Evolutionary conservation across 2,329 filamentous ascomycete species (phyloP).

Genomic region (Lachnellula cervina): DNA sequence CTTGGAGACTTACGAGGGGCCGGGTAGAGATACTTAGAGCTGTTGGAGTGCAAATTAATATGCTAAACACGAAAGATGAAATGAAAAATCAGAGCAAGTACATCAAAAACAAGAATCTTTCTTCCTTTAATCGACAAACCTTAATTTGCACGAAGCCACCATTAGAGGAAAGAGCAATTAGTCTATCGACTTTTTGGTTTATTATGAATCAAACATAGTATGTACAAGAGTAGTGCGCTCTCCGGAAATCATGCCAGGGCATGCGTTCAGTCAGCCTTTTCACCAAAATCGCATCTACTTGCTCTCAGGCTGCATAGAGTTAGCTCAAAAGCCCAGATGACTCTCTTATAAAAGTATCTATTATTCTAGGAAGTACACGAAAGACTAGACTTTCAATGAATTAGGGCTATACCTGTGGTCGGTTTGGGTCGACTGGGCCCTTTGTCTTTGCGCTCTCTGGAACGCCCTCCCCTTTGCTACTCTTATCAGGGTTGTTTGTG

Average conservation of each 20-base stretch:
- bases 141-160: too few relatives aligned
- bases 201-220: conserved; percentile 2
- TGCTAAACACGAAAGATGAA: not conserved
- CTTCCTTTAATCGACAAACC: too few relatives aligned
- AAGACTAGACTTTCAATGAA: not conserved
- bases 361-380: conserved; percentile 8
- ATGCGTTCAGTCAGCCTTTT: not conserved
- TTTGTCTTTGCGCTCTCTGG: conserved; percentile 51
- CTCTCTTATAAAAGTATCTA: conserved; percentile 11
- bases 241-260: not conserved
- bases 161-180: not conserved
- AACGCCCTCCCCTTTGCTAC: conserved; percentile 52
- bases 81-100: not conserved
- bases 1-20: not conserved
- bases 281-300: conserved; percentile 5
- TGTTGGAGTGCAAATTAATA: not conserved
- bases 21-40: not conserved
- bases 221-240: conserved; percentile 14
- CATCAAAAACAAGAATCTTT: not conserved
- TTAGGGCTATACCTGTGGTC: conserved; percentile 22
- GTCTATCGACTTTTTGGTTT: not conserved
- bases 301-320: conserved; percentile 15
- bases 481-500: conserved; percentile 41
- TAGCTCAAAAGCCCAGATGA: conserved; percentile 9
- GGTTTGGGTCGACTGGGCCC: conserved; percentile 39